These are phyloP conservation scores for Hyphopichia buzzinii DNA, from an alignment of 1,139 yeast species.

Conservation along the genomic window DNA sequence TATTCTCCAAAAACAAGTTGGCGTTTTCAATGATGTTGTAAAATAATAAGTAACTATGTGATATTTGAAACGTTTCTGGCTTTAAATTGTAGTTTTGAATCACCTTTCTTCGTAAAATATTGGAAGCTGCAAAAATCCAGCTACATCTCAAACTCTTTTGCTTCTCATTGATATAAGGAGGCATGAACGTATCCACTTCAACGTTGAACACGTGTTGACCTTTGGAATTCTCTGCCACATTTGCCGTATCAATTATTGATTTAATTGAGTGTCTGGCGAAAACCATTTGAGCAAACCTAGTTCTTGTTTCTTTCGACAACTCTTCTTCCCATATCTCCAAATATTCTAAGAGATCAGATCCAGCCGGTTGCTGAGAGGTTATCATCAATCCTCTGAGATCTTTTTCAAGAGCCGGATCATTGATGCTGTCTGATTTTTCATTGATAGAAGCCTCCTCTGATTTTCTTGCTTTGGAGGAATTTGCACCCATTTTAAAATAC, in stretches of 20 bases:
- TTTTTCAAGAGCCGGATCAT: background rate
- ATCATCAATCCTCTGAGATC: background rate
- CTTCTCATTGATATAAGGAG: constrained; percentile 60
- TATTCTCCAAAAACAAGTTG: constrained; percentile 72
- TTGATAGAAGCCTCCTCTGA: constrained; percentile 5
- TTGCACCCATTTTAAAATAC: constrained; percentile 15
- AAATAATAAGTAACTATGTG: constrained; percentile 67
- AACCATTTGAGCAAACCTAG: constrained; percentile 58
- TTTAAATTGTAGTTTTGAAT: constrained; percentile 63
- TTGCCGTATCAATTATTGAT: constrained; percentile 37
- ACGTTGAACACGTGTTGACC: constrained; percentile 57
- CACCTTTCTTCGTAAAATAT: constrained; percentile 62
- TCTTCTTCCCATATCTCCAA: constrained; percentile 52
- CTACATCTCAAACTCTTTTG: constrained; percentile 79
- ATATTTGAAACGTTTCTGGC: constrained; percentile 60
- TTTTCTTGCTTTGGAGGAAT: constrained; percentile 11
- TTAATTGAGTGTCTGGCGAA: constrained; percentile 50
- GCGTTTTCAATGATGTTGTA: constrained; percentile 76
- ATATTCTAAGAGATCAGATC: background rate
- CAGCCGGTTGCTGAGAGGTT: background rate
- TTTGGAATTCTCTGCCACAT: constrained; percentile 17
- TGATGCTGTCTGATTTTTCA: constrained; percentile 12
- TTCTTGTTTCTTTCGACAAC: constrained; percentile 51
- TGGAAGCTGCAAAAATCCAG: constrained; percentile 85
- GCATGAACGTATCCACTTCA: constrained; percentile 61